These are phyloP conservation scores for Leishmania arabica DNA, from an alignment of 208 protist species.

Conservation along the genomic window DNA sequence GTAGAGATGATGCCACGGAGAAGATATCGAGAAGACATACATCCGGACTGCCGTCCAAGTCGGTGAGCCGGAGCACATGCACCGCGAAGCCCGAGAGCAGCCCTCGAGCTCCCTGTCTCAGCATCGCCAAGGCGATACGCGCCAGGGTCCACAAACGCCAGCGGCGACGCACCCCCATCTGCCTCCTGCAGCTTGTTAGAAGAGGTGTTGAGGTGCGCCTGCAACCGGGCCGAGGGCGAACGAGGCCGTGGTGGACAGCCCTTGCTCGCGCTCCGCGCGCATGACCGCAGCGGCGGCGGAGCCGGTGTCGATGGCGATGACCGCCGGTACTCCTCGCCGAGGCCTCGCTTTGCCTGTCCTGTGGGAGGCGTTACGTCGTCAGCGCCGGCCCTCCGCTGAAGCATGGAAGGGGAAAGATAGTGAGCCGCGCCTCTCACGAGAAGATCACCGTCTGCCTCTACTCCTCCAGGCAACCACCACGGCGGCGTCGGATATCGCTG, in stretches of 20 bases:
- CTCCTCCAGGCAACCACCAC: constrained; percentile 6
- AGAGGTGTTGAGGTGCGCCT: not conserved
- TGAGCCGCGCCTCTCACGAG: not conserved
- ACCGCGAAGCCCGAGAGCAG: not conserved
- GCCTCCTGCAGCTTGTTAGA: not conserved
- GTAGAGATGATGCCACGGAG: not conserved
- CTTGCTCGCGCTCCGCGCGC: constrained; percentile 1
- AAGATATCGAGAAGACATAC: not conserved
- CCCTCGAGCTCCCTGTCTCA: not conserved
- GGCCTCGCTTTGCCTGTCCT: not conserved
- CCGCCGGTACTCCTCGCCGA: not conserved
- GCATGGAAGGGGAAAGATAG: not conserved
- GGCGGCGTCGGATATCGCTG: constrained; percentile 7
- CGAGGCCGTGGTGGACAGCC: not conserved
- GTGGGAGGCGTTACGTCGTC: not conserved
- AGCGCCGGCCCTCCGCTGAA: not conserved
- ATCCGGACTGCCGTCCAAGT: not conserved
- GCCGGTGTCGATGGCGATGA: not conserved
- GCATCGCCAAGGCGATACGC: not conserved
- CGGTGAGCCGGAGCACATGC: not conserved
- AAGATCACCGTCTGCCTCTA: not conserved
- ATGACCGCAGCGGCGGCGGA: constrained; percentile 9
- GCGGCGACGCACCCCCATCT: not conserved
- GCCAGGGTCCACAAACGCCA: not conserved
- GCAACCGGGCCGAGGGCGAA: not conserved